Conservation (phyloP, 352 stramenopile species). For the Peronospora farinosa region DNA sequence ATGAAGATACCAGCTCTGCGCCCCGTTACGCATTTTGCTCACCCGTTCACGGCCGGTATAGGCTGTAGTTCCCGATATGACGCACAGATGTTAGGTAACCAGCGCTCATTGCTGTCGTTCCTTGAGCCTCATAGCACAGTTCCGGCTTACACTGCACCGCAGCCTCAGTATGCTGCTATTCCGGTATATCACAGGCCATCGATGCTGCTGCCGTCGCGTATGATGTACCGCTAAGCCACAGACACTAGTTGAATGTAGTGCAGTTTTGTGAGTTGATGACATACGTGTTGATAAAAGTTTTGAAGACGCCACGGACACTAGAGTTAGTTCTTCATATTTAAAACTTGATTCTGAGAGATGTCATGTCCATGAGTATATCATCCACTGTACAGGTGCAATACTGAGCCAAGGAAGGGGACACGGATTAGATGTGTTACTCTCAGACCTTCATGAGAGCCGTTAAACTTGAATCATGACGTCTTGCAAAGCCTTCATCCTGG, state of each 20-base stretch:
- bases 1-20: slow-evolving; percentile 12
- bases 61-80: slow-evolving; percentile 16
- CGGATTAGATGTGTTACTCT: too few species aligned
- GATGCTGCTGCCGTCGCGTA: slow-evolving; percentile 25
- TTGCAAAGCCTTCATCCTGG: too few species aligned
- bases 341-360: not conserved
- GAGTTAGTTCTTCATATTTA: slow-evolving; percentile 26
- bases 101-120: slow-evolving; percentile 39
- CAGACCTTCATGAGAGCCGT: too few species aligned
- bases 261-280: slow-evolving; percentile 19
- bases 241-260: slow-evolving; percentile 8
- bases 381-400: too few species aligned
- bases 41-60: slow-evolving; percentile 18
- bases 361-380: too few species aligned
- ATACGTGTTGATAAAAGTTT: slow-evolving; percentile 22
- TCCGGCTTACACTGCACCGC: slow-evolving; percentile 12
- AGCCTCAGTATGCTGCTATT: slow-evolving; percentile 18
- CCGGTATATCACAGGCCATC: slow-evolving; percentile 15
- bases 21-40: slow-evolving; percentile 17
- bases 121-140: slow-evolving; percentile 18
- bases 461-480: too few species aligned
- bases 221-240: slow-evolving; percentile 28
- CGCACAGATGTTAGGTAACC: slow-evolving; percentile 20
- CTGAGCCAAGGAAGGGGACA: too few species aligned
- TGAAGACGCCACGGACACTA: slow-evolving; percentile 12